Evolutionary conservation across 371 early-diverging fungal species (phyloP), one percentile per base, ranked within the genome.

Genomic region (Homolaphlyctis polyrhiza): DNA sequence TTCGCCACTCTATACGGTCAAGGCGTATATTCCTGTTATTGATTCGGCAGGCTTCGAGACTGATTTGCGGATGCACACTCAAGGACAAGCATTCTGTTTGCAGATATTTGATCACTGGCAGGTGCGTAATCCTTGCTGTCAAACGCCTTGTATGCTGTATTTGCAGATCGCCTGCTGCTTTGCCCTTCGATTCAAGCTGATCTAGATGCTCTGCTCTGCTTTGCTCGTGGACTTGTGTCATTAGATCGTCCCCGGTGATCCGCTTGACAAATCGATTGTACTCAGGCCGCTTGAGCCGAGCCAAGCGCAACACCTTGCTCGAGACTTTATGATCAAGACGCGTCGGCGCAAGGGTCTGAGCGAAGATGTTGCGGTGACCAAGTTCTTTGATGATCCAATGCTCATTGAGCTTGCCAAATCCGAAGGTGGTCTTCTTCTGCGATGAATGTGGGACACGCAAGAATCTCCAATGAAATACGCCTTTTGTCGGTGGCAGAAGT

Each of bases 271-370:
- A 68, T 79, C 80, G 11, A 90, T 92, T 62, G 89, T 90, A 8
- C 75, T 98, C 65, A 70, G 89, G 54, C 96, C 97, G 23, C 72
- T 98, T 52, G 97, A 98, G 75, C 89, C 94, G 11, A 87, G 89
- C 63, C 85, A 91, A 27, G 89, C 86, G 16, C 89, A 87, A 66
- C 90, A 91, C 64, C 77, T 98, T 50, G 97, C 98, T 4, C 76
- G 97, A 60, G 98, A 98, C 70, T 98, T 96, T 73, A 92, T 98
- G 93, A 82, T 97, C 67, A 98, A 98, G 80, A 97, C 98, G 16
- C 77, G 98, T 66, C 86, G 98, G 73, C 78, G 98, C 71, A 97
- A 97, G 83, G 93, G 80, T 11, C 62, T 81, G 58, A 88, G 90
- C 57, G 97, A 97, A 66, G 95, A 95, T 79, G 95, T 97, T 3